A percentile compares a stretch with the other conserved stretches of the same genome.
phyloP scores from a whole-genome alignment of 2,329 filamentous ascomycete genomes.

The Penicillium concentricum region DNA sequence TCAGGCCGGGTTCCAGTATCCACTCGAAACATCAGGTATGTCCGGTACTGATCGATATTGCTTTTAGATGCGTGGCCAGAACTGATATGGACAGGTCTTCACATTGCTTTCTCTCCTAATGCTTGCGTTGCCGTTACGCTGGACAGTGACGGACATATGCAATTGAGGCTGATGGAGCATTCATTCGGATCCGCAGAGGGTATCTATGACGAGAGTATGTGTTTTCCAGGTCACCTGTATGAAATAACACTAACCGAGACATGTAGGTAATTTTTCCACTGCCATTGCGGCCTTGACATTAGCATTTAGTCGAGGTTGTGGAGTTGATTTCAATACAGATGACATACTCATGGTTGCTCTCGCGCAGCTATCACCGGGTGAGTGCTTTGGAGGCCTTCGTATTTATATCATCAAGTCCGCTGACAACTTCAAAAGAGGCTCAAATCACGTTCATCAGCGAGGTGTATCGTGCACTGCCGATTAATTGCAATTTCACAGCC shows the following conservation, averaged over 20 bases:
- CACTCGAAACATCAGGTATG: constrained; percentile 64
- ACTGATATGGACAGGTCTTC: constrained; percentile 32
- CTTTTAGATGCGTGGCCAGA: neutral
- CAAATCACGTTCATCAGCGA: constrained; percentile 64
- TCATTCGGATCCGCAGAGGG: constrained; percentile 39
- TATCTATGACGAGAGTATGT: constrained; percentile 40
- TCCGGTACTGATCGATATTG: neutral
- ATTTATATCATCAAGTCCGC: constrained; percentile 30
- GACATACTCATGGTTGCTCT: constrained; percentile 68
- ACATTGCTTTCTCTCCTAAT: constrained; percentile 46
- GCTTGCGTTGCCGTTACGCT: constrained; percentile 41
- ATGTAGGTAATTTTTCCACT: constrained; percentile 45
- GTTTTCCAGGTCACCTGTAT: neutral
- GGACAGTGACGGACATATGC: constrained; percentile 40
- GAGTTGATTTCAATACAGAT: constrained; percentile 58
- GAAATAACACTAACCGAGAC: neutral
- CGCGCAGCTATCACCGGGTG: constrained; percentile 47
- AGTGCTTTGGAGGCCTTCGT: constrained; percentile 33
- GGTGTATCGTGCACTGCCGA: constrained; percentile 66
- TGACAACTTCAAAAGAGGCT: constrained; percentile 50
- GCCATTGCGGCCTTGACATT: constrained; percentile 62
- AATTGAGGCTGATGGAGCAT: constrained; percentile 41
- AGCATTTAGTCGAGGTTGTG: constrained; percentile 50
- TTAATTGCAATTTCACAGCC: constrained; percentile 78
- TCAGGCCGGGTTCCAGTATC: constrained; percentile 75